Conservation (phyloP, 2,329 filamentous ascomycete genomes). For the Aspergillus sojae region DNA sequence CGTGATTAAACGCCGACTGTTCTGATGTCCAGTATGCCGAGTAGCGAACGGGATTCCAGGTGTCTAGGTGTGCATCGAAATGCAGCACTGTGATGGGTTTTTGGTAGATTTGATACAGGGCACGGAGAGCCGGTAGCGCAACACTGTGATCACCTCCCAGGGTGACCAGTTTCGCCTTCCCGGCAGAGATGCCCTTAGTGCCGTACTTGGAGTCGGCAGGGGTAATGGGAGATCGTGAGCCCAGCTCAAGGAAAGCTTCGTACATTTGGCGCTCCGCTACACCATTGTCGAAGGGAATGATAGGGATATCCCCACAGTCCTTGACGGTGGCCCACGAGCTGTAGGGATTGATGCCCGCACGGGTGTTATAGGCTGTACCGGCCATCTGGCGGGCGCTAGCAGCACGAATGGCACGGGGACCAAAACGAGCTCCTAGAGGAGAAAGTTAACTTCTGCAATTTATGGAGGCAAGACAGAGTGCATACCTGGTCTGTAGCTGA, state of each 20-base stretch:
- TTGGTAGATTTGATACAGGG: slow-evolving; percentile 64
- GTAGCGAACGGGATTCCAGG: slow-evolving; percentile 79
- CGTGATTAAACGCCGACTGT: slow-evolving; percentile 80
- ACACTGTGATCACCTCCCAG: slow-evolving; percentile 75
- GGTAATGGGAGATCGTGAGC: slow-evolving; percentile 47
- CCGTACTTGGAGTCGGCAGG: slow-evolving; percentile 28
- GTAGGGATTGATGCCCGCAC: slow-evolving; percentile 83
- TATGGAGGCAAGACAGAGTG: slow-evolving; percentile 1
- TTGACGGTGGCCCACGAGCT: slow-evolving; percentile 74
- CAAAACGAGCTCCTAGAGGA: slow-evolving; percentile 69
- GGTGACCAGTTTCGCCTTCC: slow-evolving; percentile 61
- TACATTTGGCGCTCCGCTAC: slow-evolving; percentile 83
- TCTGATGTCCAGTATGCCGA: slow-evolving; percentile 72
- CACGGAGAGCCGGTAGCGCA: slow-evolving; percentile 69
- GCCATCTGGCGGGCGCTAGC: slow-evolving; percentile 79
- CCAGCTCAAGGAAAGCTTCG: slow-evolving; percentile 73
- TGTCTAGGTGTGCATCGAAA: slow-evolving; percentile 80
- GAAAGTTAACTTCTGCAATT: not conserved
- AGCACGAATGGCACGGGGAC: slow-evolving; percentile 82
- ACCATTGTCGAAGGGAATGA: slow-evolving; percentile 83
- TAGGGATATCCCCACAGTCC: slow-evolving; percentile 89
- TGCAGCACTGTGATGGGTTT: slow-evolving; percentile 70
- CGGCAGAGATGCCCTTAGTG: slow-evolving; percentile 36
- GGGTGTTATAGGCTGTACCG: slow-evolving; percentile 79
- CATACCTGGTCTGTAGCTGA: slow-evolving; percentile 68